These are phyloP conservation scores for Mucor saturninus DNA, from an alignment of 371 early-diverging fungal species.

Conservation along the genomic window DNA sequence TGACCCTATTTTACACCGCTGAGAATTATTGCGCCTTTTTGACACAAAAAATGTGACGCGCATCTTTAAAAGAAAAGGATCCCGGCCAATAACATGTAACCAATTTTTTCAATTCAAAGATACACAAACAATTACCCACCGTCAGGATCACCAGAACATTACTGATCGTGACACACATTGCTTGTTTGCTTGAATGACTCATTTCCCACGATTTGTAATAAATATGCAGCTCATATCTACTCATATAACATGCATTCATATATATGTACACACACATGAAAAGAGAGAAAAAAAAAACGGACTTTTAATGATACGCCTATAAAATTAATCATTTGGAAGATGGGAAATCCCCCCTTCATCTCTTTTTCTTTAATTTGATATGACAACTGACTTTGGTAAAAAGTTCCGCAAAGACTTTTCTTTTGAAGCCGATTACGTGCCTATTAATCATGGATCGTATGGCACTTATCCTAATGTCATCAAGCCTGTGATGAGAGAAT, in stretches of 20 bases:
- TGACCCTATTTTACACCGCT: no score
- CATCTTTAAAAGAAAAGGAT: no score
- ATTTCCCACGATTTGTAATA: neutral
- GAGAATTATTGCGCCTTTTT: no score
- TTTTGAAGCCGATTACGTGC: constrained; percentile 42
- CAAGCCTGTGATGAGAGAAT: constrained; percentile 13
- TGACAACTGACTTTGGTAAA: constrained; percentile 39
- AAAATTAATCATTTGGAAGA: neutral
- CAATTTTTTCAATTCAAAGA: no score
- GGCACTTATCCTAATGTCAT: constrained; percentile 32
- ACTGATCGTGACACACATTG: no score
- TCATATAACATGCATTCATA: no score
- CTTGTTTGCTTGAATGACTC: constrained; percentile 3
- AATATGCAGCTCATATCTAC: neutral
- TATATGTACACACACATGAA: no score
- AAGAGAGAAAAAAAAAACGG: neutral
- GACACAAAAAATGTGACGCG: no score
- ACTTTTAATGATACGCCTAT: neutral
- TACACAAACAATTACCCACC: no score
- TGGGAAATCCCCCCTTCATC: neutral
- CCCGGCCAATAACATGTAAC: no score
- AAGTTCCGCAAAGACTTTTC: constrained; percentile 46
- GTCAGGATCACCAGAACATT: no score
- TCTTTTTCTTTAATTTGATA: neutral
- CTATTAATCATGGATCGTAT: constrained; percentile 50